phyloP scores from a whole-genome alignment of 169 alveolate species.

The Cryptosporidium sp. region DNA sequence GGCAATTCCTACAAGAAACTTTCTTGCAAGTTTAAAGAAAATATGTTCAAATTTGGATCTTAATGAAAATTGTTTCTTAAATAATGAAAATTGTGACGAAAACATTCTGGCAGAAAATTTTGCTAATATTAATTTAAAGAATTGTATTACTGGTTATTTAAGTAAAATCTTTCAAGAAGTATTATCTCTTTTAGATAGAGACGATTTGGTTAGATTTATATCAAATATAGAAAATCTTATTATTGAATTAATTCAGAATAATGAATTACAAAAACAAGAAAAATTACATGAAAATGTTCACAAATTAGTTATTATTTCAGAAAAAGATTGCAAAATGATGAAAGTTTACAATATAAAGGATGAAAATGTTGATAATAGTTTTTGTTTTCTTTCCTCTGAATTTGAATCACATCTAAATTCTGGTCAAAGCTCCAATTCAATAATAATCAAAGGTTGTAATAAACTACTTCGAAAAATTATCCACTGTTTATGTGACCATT shows the following conservation, averaged over 20 bases:
- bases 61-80: background rate
- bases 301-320: conserved; percentile 12
- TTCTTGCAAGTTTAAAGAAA: background rate
- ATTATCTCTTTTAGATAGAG: conserved; percentile 11
- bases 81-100: background rate
- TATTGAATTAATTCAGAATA: background rate
- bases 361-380: background rate
- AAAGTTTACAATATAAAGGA: background rate
- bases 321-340: conserved; percentile 9
- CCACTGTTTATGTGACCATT: conserved; percentile 14
- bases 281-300: background rate
- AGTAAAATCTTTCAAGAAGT: conserved; percentile 12
- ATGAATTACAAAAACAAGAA: background rate
- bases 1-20: background rate
- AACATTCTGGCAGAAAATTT: background rate
- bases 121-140: background rate
- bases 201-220: background rate
- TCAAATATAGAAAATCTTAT: conserved; percentile 8
- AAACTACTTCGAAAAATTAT: conserved; percentile 30
- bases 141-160: conserved; percentile 6
- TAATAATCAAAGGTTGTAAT: conserved; percentile 20
- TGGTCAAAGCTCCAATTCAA: background rate
- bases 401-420: background rate
- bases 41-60: background rate
- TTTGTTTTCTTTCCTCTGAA: background rate